A percentile compares a stretch with the other conserved stretches of the same genome.
These are phyloP conservation scores for Blumeriella jaapii DNA, from an alignment of 2,329 filamentous ascomycete genomes.

Conservation along the genomic window DNA sequence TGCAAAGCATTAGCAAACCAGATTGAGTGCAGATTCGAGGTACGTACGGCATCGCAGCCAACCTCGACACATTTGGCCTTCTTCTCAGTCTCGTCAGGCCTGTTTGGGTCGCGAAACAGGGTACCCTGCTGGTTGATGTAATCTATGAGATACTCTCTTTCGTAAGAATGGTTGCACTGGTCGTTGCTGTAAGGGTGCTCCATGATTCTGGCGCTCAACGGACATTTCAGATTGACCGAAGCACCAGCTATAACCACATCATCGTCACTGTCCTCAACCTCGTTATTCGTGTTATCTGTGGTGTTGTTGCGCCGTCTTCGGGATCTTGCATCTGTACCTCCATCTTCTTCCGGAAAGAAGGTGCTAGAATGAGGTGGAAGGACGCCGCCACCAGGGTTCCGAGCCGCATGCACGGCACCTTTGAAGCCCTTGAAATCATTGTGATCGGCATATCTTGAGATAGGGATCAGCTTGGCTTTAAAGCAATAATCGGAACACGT, in stretches of 20 bases:
- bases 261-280: slow-evolving; percentile 46
- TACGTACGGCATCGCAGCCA: slow-evolving; percentile 48
- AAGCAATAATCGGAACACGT: slow-evolving; percentile 7
- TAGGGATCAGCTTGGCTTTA: not conserved
- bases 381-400: slow-evolving; percentile 39
- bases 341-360: slow-evolving; percentile 42
- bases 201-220: slow-evolving; percentile 53
- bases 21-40: not conserved
- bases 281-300: slow-evolving; percentile 9
- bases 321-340: not conserved
- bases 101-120: slow-evolving; percentile 2
- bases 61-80: slow-evolving; percentile 49
- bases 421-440: slow-evolving; percentile 52
- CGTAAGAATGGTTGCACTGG: slow-evolving; percentile 63
- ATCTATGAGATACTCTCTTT: slow-evolving; percentile 50
- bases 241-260: slow-evolving; percentile 57
- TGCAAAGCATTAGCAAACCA: slow-evolving; percentile 21
- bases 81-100: slow-evolving; percentile 4
- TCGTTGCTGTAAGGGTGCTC: slow-evolving; percentile 53
- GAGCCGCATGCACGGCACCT: slow-evolving; percentile 47
- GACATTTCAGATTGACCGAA: slow-evolving; percentile 55
- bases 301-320: slow-evolving; percentile 10
- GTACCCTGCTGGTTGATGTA: slow-evolving; percentile 24
- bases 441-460: slow-evolving; percentile 42
- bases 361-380: slow-evolving; percentile 43